These are phyloP conservation scores for Aphanoascus verrucosus DNA, from an alignment of 2,329 filamentous ascomycete species.

Conservation along the genomic window DNA sequence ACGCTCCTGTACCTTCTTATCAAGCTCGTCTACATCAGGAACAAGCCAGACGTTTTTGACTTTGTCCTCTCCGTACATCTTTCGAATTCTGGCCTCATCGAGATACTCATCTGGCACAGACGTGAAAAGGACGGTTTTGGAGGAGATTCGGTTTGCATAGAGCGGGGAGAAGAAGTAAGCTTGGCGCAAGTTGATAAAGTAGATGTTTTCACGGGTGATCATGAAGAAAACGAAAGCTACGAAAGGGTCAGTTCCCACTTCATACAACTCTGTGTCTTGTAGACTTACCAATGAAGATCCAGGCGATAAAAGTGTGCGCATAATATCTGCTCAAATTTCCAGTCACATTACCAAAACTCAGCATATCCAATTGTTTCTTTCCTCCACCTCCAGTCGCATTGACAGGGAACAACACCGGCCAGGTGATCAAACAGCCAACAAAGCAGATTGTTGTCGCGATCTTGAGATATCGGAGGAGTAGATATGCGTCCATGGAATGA, in stretches of 20 bases:
- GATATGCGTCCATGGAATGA: slow-evolving; percentile 82
- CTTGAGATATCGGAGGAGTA: slow-evolving; percentile 80
- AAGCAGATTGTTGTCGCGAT: slow-evolving; percentile 68
- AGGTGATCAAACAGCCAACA: slow-evolving; percentile 72
- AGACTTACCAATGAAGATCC: slow-evolving; percentile 59
- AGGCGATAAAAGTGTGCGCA: slow-evolving; percentile 69
- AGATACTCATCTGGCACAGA: slow-evolving; percentile 72
- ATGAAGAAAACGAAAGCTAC: slow-evolving; percentile 71
- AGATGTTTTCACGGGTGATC: slow-evolving; percentile 77
- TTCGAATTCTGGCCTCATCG: slow-evolving; percentile 62
- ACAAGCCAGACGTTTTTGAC: slow-evolving; percentile 79
- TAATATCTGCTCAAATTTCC: slow-evolving; percentile 56
- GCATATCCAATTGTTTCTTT: slow-evolving; percentile 57
- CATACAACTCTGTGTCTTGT: not conserved
- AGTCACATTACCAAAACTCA: slow-evolving; percentile 70
- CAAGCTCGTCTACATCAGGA: slow-evolving; percentile 63
- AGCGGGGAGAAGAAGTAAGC: slow-evolving; percentile 79
- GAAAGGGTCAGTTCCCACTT: not conserved
- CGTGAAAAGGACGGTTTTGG: slow-evolving; percentile 79
- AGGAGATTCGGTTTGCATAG: slow-evolving; percentile 76
- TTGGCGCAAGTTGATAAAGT: slow-evolving; percentile 85
- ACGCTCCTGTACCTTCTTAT: slow-evolving; percentile 70
- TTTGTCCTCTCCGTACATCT: slow-evolving; percentile 65
- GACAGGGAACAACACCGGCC: slow-evolving; percentile 79
- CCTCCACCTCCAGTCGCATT: slow-evolving; percentile 69